Percentiles rank a stretch among this genome's conserved stretches.
Evolutionary conservation across 371 early-diverging fungal species (phyloP).

Genomic region (Basidiobolus meristosporus): DNA sequence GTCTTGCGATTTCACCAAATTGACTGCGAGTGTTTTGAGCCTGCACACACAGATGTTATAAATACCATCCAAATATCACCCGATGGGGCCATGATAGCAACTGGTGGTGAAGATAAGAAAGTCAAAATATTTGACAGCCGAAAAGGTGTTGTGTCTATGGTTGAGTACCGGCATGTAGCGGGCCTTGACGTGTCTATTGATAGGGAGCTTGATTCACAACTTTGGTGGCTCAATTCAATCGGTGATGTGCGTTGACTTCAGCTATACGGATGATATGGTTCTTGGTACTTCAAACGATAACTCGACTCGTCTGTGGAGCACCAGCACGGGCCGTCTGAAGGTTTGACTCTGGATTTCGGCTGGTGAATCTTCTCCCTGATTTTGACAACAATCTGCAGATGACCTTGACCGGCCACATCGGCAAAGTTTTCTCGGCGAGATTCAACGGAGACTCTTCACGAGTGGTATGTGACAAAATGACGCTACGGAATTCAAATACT

Average conservation of each 20-base stretch:
- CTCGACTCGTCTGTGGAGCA: constrained; percentile 70
- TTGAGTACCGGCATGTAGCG: background rate
- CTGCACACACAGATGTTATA: constrained; percentile 56
- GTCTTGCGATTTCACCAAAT: no score
- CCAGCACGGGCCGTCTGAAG: constrained; percentile 44
- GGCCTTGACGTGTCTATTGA: background rate
- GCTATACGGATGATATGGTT: constrained; percentile 48
- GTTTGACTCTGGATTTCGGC: constrained; percentile 9
- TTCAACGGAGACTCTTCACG: constrained; percentile 60
- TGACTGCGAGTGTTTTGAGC: constrained; percentile 7
- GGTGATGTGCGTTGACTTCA: constrained; percentile 68
- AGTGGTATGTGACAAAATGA: constrained; percentile 26
- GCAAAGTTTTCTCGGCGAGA: constrained; percentile 74
- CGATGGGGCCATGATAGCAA: constrained; percentile 63
- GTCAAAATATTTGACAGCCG: constrained; percentile 63
- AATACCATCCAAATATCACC: constrained; percentile 56
- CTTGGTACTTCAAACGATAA: constrained; percentile 83
- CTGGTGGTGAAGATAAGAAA: constrained; percentile 75
- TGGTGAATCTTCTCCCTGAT: background rate
- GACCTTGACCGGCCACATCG: constrained; percentile 88
- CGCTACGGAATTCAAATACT: background rate
- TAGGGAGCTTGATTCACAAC: constrained; percentile 23
- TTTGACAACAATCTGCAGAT: constrained; percentile 23
- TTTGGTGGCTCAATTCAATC: constrained; percentile 72
- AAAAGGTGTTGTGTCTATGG: constrained; percentile 24